Evolutionary conservation across 169 alveolate species (phyloP).

Genomic region (Neospora caninum): DNA sequence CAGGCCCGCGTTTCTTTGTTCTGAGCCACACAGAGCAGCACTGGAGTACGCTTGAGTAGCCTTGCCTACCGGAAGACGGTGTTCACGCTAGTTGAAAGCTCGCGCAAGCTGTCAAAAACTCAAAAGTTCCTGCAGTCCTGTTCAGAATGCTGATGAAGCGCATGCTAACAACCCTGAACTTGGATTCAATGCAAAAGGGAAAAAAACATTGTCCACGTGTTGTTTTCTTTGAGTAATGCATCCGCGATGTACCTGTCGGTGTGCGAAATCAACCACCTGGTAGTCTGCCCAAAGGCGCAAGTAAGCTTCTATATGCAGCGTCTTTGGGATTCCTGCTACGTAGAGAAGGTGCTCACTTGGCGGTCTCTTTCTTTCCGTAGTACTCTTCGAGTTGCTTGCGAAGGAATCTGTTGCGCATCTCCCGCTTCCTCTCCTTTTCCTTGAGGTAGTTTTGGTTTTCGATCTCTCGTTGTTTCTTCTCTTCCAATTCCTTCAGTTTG

Average conservation of each 20-base stretch:
- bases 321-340: background rate
- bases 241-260: background rate
- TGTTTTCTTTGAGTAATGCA: background rate
- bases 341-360: background rate
- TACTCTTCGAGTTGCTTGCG: background rate
- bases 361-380: background rate
- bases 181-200: no score
- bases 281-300: no score
- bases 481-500: background rate
- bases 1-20: background rate
- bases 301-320: no score
- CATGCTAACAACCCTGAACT: no score
- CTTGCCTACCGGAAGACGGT: no score
- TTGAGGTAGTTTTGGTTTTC: background rate
- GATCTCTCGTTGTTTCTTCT: background rate
- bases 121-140: no score
- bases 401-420: background rate
- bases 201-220: no score
- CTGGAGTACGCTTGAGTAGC: no score
- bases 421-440: background rate
- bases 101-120: no score
- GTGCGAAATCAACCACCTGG: background rate
- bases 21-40: background rate
- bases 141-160: no score
- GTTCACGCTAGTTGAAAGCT: no score